phyloP scores from a whole-genome alignment of 2,329 filamentous ascomycete genomes.

The Colletotrichum sp. region DNA sequence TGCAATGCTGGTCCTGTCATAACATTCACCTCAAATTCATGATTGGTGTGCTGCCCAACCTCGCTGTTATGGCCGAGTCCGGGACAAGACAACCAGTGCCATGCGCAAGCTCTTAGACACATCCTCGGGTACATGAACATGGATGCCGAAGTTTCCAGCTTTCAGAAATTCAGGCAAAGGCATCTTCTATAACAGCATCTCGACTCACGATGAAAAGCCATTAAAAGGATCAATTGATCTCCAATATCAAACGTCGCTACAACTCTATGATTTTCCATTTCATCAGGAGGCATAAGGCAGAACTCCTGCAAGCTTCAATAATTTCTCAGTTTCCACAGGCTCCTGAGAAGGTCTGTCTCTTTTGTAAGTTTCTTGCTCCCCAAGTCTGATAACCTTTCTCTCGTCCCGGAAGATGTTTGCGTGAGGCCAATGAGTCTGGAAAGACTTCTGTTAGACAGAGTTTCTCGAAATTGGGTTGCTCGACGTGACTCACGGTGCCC shows the following conservation, averaged over 20 bases:
- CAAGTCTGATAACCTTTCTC: background rate
- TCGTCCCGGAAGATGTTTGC: background rate
- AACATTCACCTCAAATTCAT: background rate
- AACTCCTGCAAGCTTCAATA: background rate
- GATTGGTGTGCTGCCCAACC: background rate
- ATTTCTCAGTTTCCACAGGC: background rate
- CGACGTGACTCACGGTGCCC: background rate
- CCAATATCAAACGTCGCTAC: background rate
- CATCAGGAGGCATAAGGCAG: background rate
- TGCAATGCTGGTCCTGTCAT: no score
- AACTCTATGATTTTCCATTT: rapidly evolving
- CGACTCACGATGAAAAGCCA: background rate
- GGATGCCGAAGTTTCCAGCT: background rate
- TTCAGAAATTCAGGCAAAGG: rapidly evolving
- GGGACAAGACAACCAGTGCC: background rate
- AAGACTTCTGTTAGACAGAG: background rate
- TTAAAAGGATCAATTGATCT: background rate
- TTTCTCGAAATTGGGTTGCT: rapidly evolving
- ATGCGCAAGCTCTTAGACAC: background rate
- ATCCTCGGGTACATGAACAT: background rate
- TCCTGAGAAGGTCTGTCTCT: background rate
- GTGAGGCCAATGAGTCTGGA: background rate
- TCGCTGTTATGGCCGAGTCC: background rate
- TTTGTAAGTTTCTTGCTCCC: background rate
- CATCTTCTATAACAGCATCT: rapidly evolving